phyloP scores from a whole-genome alignment of 352 stramenopile genomes.

The Albugo laibachii region DNA sequence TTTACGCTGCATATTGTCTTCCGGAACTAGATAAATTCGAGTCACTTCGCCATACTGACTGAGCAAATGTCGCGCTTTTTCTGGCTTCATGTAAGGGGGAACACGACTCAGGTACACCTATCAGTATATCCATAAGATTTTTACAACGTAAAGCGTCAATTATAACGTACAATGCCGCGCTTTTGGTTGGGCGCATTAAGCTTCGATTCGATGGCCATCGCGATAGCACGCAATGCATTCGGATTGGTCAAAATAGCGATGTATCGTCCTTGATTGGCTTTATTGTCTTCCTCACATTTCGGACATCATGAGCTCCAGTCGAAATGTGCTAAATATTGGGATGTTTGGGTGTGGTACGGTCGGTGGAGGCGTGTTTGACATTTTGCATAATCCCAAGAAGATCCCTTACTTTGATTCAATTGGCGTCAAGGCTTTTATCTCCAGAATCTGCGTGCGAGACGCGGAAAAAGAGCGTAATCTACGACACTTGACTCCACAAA shows the following conservation, averaged over 20 bases:
- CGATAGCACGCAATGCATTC: no score
- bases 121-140: no score
- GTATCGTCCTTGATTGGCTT: no score
- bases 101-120: slow-evolving; percentile 89
- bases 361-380: slow-evolving; percentile 73
- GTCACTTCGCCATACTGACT: slow-evolving; percentile 85
- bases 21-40: slow-evolving; percentile 92
- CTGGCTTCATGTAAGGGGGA: slow-evolving; percentile 92
- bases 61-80: slow-evolving; percentile 88
- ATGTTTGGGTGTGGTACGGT: slow-evolving; percentile 81
- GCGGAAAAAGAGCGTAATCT: slow-evolving; percentile 48
- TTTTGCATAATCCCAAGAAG: slow-evolving; percentile 44
- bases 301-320: no score
- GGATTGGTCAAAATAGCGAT: no score
- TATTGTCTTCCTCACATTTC: no score
- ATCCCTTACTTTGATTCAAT: slow-evolving; percentile 26
- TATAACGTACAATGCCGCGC: no score
- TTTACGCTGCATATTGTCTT: slow-evolving; percentile 87
- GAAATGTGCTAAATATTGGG: slow-evolving; percentile 38
- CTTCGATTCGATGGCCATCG: no score
- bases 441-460: slow-evolving; percentile 78
- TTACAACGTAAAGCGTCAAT: no score
- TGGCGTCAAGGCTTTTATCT: slow-evolving; percentile 58
- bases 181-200: no score
- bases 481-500: slow-evolving; percentile 21